Evolutionary conservation across 2,329 filamentous ascomycete species (phyloP).

Genomic region (Biscogniauxia marginata): DNA sequence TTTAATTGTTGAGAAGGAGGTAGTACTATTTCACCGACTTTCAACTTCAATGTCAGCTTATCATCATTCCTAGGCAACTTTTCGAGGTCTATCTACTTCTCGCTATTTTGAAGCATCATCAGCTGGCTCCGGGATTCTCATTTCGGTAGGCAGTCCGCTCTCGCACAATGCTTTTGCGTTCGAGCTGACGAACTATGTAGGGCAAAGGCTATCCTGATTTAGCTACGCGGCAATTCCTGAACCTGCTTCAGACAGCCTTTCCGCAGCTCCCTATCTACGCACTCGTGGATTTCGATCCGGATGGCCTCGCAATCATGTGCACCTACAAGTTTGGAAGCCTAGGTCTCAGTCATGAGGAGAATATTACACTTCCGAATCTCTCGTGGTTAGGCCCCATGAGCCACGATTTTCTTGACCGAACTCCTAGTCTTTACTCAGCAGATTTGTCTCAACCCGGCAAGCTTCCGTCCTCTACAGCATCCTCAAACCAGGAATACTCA

Average conservation of each 20-base stretch:
- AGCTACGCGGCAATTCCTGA: conserved; percentile 64
- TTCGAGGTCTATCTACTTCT: conserved; percentile 62
- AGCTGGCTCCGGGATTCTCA: conserved; percentile 58
- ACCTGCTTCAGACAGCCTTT: conserved; percentile 45
- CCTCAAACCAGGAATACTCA: not conserved
- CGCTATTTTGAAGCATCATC: conserved; percentile 51
- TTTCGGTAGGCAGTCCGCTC: conserved; percentile 54
- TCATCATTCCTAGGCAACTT: conserved; percentile 61
- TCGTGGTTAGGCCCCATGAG: conserved; percentile 64
- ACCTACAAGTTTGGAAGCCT: conserved; percentile 73
- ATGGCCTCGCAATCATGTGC: conserved; percentile 70
- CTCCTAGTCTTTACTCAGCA: not conserved
- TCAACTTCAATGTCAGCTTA: not conserved
- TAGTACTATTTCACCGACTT: conserved; percentile 27
- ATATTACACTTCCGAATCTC: conserved; percentile 49
- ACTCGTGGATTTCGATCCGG: conserved; percentile 73
- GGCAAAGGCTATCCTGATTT: conserved; percentile 83
- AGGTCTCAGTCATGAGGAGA: conserved; percentile 58
- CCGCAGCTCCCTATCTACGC: conserved; percentile 58
- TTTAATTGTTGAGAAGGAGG: conserved; percentile 78
- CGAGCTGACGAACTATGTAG: conserved; percentile 38
- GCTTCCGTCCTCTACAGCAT: not conserved
- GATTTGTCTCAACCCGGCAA: not conserved
- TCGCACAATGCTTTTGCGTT: not conserved
- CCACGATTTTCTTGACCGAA: conserved; percentile 36